Evolutionary conservation across 2,329 filamentous ascomycete genomes (phyloP), one percentile per base, ranked within the genome.

Genomic region (Boeremia exigua): DNA sequence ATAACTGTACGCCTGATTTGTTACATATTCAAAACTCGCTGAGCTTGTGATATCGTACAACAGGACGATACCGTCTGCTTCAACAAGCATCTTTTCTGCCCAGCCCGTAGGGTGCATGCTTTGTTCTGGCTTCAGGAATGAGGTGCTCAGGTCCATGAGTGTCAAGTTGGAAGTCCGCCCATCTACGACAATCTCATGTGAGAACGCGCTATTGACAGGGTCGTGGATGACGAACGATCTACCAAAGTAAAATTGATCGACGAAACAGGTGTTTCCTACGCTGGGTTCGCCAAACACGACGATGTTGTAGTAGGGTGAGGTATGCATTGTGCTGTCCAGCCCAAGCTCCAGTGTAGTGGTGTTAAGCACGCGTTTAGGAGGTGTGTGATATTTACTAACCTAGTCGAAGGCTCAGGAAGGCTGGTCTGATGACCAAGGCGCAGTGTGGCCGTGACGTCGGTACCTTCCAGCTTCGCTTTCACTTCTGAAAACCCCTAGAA

Each of bases 31-130:
- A 33, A 68, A 73, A n/a, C 60, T 70, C 25, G 38, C 33, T 10
- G 38, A 25, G 27, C 27, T 51, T 5, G 68, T 72, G 6, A 73
- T 54, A 33, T 72, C 69, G 48, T 71, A 75, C 1, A 75, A 39
- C 2, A 75, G 46, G 1, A 73, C 57, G 3, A 74, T 30, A 7
- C 68, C 71, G 33, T 63, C 52, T 2, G 68, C 64, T 0, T 49
- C 11, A 1, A 29, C 17, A 8, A 71, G 45, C 3, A 48, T 50
- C 1, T 23, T 19, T 12, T 60, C 30, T 15, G 64, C 62, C 27
- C 63, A 29, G 2, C 49, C 38, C 2, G 40, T 15, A 12, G 28
- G 15, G 25, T 37, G 23, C 15, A 36, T 28, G 15, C 25, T 44
- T 17, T 43, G 42, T n/a, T 56, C 36, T 36, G 53, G 38, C 3